Evolutionary conservation across 1,284 basidiomycete species (phyloP).

Genomic region (Pisolithus thermaeus): DNA sequence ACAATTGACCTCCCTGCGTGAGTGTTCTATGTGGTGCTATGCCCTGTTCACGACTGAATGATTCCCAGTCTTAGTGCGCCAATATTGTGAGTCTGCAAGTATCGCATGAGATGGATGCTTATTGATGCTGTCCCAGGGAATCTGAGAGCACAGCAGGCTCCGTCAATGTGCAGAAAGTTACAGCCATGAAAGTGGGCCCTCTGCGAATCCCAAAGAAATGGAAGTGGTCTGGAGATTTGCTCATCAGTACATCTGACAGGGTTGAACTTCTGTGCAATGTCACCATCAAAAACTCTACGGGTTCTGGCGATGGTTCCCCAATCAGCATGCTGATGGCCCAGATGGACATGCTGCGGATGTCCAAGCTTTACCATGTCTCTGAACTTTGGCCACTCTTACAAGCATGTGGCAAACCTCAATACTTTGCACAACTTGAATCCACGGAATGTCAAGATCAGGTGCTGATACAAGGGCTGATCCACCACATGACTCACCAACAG

Average conservation of each 20-base stretch:
- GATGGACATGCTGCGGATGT: constrained; percentile 38
- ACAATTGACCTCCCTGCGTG: constrained; percentile 23
- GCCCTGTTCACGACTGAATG: neutral
- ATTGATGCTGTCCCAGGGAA: constrained; percentile 14
- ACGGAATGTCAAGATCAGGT: constrained; percentile 35
- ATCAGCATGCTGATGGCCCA: constrained; percentile 41
- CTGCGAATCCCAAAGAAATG: constrained; percentile 34
- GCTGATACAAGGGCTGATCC: constrained; percentile 36
- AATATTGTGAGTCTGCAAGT: constrained; percentile 14
- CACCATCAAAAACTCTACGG: constrained; percentile 39
- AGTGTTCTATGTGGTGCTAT: constrained; percentile 1
- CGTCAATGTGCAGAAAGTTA: constrained; percentile 5
- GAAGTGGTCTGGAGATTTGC: constrained; percentile 46
- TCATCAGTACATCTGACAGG: constrained; percentile 25
- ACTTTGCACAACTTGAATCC: constrained; percentile 43
- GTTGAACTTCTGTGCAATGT: constrained; percentile 44
- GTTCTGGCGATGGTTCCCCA: constrained; percentile 39
- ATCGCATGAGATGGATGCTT: neutral
- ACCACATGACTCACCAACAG: constrained; percentile 40
- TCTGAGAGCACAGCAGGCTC: neutral
- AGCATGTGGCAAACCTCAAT: constrained; percentile 44
- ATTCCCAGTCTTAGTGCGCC: constrained; percentile 17
- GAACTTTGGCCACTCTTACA: constrained; percentile 43
- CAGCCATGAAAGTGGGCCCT: constrained; percentile 11
- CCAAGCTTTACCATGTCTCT: constrained; percentile 40